phyloP scores from a whole-genome alignment of 345 rosid species.

The Erodium maritimum region DNA sequence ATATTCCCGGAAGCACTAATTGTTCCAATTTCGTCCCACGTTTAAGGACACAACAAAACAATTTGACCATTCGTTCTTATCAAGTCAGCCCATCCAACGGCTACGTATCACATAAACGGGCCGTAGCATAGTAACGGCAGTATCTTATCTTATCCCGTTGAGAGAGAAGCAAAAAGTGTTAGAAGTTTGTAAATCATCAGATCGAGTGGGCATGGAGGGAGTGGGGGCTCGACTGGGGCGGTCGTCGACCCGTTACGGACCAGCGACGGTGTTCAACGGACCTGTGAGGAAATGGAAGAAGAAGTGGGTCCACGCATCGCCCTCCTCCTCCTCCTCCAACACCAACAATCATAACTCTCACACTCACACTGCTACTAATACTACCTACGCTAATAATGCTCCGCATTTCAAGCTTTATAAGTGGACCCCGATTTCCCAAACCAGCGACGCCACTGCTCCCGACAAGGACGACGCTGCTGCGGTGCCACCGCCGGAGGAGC shows the following conservation, averaged over 20 bases:
- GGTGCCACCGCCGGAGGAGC: slow-evolving; percentile 32
- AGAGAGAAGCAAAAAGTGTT: no score
- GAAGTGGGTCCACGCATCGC: slow-evolving; percentile 81
- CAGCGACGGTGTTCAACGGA: slow-evolving; percentile 86
- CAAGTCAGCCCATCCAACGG: no score
- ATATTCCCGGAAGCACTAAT: no score
- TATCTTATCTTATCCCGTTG: no score
- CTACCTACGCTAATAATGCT: slow-evolving; percentile 39
- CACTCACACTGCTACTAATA: slow-evolving; percentile 7
- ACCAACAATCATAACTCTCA: no score
- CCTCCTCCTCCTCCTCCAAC: slow-evolving; percentile 29
- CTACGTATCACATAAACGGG: no score
- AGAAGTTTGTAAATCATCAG: no score
- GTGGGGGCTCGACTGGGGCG: slow-evolving; percentile 95
- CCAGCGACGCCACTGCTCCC: slow-evolving; percentile 18
- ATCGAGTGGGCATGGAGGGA: slow-evolving; percentile 61
- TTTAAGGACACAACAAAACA: no score
- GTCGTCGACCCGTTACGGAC: slow-evolving; percentile 93
- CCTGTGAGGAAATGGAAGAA: slow-evolving; percentile 98
- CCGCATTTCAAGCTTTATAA: slow-evolving; percentile 68
- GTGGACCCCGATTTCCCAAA: slow-evolving; percentile 74
- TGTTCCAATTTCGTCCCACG: no score
- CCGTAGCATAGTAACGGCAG: no score
- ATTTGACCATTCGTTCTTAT: no score
- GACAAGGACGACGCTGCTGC: slow-evolving; percentile 18